phyloP scores from a whole-genome alignment of 1,284 basidiomycete genomes.

The Inonotus hispidus region DNA sequence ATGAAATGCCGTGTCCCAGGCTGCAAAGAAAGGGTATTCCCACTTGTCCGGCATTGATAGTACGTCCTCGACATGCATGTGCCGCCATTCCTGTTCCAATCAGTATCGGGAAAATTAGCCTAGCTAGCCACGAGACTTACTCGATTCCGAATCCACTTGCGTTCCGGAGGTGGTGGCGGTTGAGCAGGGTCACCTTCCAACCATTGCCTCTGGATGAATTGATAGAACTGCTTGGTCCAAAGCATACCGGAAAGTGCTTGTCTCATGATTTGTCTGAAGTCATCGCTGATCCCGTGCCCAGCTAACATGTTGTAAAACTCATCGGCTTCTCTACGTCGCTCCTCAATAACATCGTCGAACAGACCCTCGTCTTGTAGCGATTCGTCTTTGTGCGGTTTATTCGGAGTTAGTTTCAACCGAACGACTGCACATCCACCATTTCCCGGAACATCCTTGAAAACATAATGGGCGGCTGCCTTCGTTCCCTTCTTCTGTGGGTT shows the following conservation, averaged over 20 bases:
- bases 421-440: conserved; percentile 94
- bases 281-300: conserved; percentile 81
- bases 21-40: conserved; percentile 97
- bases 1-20: conserved; percentile 97
- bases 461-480: conserved; percentile 90
- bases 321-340: conserved; percentile 86
- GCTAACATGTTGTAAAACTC: conserved; percentile 89
- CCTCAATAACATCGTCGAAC: conserved; percentile 89
- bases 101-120: neutral
- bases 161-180: conserved; percentile 87
- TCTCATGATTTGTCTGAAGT: conserved; percentile 93
- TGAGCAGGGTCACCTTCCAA: conserved; percentile 92
- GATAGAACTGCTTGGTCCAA: conserved; percentile 98
- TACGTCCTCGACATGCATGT: conserved; percentile 93
- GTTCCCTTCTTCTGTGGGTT: conserved; percentile 89
- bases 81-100: conserved; percentile 77
- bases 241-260: conserved; percentile 99
- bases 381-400: conserved; percentile 67
- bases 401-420: conserved; percentile 86
- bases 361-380: conserved; percentile 83
- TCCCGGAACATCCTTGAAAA: conserved; percentile 82
- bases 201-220: conserved; percentile 96
- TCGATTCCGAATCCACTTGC: conserved; percentile 82
- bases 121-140: conserved; percentile 34
- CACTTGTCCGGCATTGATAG: conserved; percentile 99